phyloP scores from a whole-genome alignment of 176 grass and related monocot genomes.

The Themeda triandra region DNA sequence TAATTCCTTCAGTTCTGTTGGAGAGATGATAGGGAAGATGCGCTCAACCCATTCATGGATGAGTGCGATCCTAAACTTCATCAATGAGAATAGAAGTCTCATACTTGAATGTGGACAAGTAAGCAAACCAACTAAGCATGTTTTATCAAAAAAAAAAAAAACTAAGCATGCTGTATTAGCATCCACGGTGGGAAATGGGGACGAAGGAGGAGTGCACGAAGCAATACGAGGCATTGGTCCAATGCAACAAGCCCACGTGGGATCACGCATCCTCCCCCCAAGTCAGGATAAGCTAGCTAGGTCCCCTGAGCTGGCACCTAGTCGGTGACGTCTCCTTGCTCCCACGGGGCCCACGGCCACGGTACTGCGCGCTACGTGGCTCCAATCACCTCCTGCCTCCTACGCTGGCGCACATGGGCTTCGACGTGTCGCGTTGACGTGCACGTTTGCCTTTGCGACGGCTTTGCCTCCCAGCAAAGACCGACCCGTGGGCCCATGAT shows the following conservation, averaged over 20 bases:
- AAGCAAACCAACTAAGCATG: too few relatives aligned
- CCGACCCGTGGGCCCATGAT: background rate
- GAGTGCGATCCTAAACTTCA: too few relatives aligned
- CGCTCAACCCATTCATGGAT: too few relatives aligned
- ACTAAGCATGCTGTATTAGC: too few relatives aligned
- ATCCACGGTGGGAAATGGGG: background rate
- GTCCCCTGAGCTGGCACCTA: slow-evolving; percentile 39
- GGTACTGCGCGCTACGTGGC: slow-evolving; percentile 6
- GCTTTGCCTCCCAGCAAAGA: too few relatives aligned
- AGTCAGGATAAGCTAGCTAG: slow-evolving; percentile 38
- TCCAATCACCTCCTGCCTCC: slow-evolving; percentile 7
- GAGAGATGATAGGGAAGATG: too few relatives aligned
- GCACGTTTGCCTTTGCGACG: background rate
- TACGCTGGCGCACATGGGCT: slow-evolving; percentile 28
- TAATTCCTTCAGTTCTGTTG: too few relatives aligned
- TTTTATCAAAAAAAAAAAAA: too few relatives aligned
- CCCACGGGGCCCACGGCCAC: background rate
- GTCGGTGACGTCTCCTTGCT: background rate
- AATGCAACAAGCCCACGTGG: slow-evolving; percentile 3
- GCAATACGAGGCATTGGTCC: background rate
- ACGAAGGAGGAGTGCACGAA: background rate
- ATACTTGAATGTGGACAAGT: too few relatives aligned
- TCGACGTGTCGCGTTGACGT: slow-evolving; percentile 14
- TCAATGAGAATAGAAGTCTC: too few relatives aligned
- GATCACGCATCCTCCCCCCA: slow-evolving; percentile 8